A percentile compares a stretch with the other conserved stretches of the same genome.
Evolutionary conservation across 225 moss, liverwort and hornwort genomes (phyloP).

Genomic region (Climacium dendroides): DNA sequence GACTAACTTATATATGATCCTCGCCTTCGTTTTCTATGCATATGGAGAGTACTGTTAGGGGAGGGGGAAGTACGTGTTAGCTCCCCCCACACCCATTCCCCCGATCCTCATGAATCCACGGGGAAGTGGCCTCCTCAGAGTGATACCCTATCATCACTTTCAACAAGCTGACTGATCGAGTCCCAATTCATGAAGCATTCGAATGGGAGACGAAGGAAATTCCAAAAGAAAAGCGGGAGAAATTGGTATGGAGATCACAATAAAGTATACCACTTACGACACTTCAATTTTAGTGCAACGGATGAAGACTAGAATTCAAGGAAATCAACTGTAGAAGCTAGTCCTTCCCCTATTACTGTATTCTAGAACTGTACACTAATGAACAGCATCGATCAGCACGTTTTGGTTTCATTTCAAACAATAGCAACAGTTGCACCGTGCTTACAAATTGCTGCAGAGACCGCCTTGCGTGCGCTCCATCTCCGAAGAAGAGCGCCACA

Average conservation of each 20-base stretch:
- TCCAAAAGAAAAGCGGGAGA: neutral
- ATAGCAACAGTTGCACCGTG: neutral
- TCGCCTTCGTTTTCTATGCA: neutral
- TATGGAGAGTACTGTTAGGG: neutral
- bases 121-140: neutral
- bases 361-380: neutral
- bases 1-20: neutral
- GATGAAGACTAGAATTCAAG: neutral
- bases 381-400: neutral
- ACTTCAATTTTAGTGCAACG: neutral
- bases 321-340: neutral
- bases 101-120: neutral
- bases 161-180: neutral
- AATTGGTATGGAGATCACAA: too few species aligned
- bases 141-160: neutral
- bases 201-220: neutral
- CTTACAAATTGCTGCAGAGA: neutral
- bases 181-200: neutral
- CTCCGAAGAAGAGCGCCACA: neutral
- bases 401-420: neutral
- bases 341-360: too few species aligned
- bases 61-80: too few species aligned
- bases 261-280: too few species aligned
- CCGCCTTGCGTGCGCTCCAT: neutral
- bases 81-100: neutral